Evolutionary conservation across 768 basidiomycete genomes (phyloP), one percentile per base, ranked within the genome.

Genomic region (Rhodotorula babjevae): DNA sequence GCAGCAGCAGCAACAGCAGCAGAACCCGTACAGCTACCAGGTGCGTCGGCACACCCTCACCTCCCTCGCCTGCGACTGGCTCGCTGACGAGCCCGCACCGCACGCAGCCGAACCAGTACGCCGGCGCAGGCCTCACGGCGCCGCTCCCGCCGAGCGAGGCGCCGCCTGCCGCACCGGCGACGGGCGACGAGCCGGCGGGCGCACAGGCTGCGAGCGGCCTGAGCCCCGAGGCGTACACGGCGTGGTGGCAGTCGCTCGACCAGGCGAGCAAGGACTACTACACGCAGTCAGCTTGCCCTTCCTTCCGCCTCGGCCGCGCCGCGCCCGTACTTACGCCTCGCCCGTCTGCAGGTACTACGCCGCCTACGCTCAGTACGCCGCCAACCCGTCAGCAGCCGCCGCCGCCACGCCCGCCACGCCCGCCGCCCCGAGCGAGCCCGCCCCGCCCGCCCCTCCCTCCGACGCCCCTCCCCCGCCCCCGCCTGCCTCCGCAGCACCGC

Each of bases 301-400:
- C 4, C 9, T 7, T 23, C 19, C 7, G 2, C 44, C 21, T 8
- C 19, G 36, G n/a, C n/a, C n/a, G n/a, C n/a, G n/a, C n/a, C n/a
- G n/a, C n/a, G n/a, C n/a, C n/a, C n/a, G n/a, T n/a, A n/a, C n/a
- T n/a, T n/a, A n/a, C n/a, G n/a, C n/a, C n/a, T n/a, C n/a, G n/a
- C n/a, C n/a, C n/a, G n/a, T n/a, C n/a, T n/a, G 16, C 65, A 75
- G 73, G 50, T 75, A 75, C 70, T 71, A 71, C 61, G 74, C 74
- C 3, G 71, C 71, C 11, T 72, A 72, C 42, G 71, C 71, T 2
- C 62, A 56, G 21, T 72, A 72, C 57, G 33, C 63, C n/a, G 50
- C 68, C 40, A 27, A 50, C 57, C 50, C 68, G n/a, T 12, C 52
- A 21, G 49, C 59, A 0, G n/a, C n/a, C 31, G 50, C 47, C 33